Percentiles rank a stretch among this genome's conserved stretches.
phyloP scores from a whole-genome alignment of 495 filamentous ascomycete genomes.

The Aspergillus sparsus region DNA sequence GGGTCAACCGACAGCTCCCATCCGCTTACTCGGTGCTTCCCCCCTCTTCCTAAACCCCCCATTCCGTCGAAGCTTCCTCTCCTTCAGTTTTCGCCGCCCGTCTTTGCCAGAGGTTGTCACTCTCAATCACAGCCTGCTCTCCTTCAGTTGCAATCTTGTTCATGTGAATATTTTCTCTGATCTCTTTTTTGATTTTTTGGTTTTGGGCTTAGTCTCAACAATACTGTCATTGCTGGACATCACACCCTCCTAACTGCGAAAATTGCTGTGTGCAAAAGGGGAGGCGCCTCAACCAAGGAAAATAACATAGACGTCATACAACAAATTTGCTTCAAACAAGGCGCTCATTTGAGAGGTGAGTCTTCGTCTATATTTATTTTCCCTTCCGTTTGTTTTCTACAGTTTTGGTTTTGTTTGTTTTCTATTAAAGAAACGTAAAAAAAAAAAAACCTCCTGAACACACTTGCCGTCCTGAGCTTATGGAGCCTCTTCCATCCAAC shows the following conservation, averaged over 20 bases:
- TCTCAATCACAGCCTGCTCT: not conserved
- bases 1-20: constrained; percentile 33
- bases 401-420: not conserved
- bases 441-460: too few relatives aligned
- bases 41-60: constrained; percentile 25
- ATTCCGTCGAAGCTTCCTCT: constrained; percentile 33
- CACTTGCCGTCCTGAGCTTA: too few relatives aligned
- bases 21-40: constrained; percentile 45
- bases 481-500: constrained; percentile 21
- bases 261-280: constrained; percentile 18
- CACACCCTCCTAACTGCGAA: constrained; percentile 9
- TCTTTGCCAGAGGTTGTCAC: constrained; percentile 14
- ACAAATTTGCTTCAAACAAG: constrained; percentile 3
- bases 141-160: constrained; percentile 6
- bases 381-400: constrained; percentile 1
- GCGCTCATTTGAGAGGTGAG: constrained; percentile 16
- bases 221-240: constrained; percentile 16
- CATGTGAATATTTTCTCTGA: constrained; percentile 16
- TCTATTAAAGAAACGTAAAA: not conserved
- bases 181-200: constrained; percentile 9
- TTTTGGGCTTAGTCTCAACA: constrained; percentile 7
- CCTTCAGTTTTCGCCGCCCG: constrained; percentile 23
- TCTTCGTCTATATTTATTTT: not conserved
- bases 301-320: constrained; percentile 12
- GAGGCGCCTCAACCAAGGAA: constrained; percentile 12